A percentile compares a stretch with the other conserved stretches of the same genome.
phyloP scores from a whole-genome alignment of 495 filamentous ascomycete species.

The Penicillium bovifimosum region DNA sequence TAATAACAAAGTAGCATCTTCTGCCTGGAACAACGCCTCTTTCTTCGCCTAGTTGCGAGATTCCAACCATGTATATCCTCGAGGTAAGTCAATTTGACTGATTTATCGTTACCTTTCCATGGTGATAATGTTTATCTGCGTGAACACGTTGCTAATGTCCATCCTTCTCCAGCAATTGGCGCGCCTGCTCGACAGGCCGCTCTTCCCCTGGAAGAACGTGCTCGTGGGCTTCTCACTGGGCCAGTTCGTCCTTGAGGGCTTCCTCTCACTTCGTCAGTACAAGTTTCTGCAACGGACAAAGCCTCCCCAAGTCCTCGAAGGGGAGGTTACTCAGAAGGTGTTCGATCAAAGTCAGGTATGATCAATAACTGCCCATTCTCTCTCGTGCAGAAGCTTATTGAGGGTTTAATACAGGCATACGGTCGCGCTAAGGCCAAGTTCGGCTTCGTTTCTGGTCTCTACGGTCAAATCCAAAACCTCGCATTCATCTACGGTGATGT shows the following conservation, averaged over 20 bases:
- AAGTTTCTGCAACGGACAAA: slow-evolving; percentile 70
- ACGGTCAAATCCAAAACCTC: slow-evolving; percentile 78
- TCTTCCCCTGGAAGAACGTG: slow-evolving; percentile 95
- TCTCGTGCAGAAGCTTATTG: slow-evolving; percentile 3
- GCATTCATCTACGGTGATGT: slow-evolving; percentile 85
- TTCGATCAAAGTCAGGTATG: slow-evolving; percentile 88
- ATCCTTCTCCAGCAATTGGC: slow-evolving; percentile 64
- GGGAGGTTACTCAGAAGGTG: slow-evolving; percentile 81
- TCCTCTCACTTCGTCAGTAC: slow-evolving; percentile 83
- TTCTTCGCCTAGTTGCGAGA: slow-evolving; percentile 20
- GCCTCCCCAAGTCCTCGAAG: slow-evolving; percentile 75
- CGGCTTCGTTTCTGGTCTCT: slow-evolving; percentile 70
- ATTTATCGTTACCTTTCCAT: background rate
- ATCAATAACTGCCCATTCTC: background rate
- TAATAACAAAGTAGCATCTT: slow-evolving; percentile 29
- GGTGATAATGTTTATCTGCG: background rate
- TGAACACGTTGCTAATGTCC: slow-evolving; percentile 10
- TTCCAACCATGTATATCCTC: slow-evolving; percentile 39
- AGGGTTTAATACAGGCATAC: slow-evolving; percentile 58
- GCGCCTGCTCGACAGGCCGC: slow-evolving; percentile 78
- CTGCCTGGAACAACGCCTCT: slow-evolving; percentile 9
- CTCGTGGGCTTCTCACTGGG: slow-evolving; percentile 88
- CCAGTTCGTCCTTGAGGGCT: slow-evolving; percentile 81
- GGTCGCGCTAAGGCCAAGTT: slow-evolving; percentile 93
- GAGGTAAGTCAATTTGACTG: slow-evolving; percentile 26